phyloP scores from a whole-genome alignment of 2,329 filamentous ascomycete genomes.

The Alternaria novae-zelandiae region DNA sequence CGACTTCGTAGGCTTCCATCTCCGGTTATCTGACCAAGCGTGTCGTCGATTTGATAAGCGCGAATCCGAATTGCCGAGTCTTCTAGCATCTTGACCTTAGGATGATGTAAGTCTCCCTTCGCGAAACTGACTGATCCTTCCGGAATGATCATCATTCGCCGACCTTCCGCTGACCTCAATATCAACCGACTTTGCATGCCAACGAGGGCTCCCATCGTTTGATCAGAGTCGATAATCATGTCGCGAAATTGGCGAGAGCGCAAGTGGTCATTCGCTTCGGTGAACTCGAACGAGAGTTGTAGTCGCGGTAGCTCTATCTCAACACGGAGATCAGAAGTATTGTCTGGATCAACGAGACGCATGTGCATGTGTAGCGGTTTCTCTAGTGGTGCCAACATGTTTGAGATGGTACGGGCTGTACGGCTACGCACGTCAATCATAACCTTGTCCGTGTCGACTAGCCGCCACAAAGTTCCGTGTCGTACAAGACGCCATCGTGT shows the following conservation, averaged over 20 bases:
- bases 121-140: background rate
- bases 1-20: constrained; percentile 60
- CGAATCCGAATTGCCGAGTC: constrained; percentile 41
- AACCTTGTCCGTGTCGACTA: constrained; percentile 1
- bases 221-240: constrained; percentile 34
- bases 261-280: constrained; percentile 4
- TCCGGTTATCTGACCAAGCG: constrained; percentile 59
- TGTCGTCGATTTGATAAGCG: constrained; percentile 57
- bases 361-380: constrained; percentile 22
- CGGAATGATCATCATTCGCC: background rate
- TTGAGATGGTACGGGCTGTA: constrained; percentile 13
- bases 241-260: constrained; percentile 34
- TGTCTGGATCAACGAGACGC: background rate
- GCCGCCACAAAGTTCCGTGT: constrained; percentile 18
- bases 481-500: background rate
- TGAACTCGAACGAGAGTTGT: constrained; percentile 18
- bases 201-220: constrained; percentile 29
- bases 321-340: background rate
- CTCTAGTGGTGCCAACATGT: constrained; percentile 26
- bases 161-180: constrained; percentile 10
- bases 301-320: constrained; percentile 25
- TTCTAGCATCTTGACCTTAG: constrained; percentile 22
- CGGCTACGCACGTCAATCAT: constrained; percentile 16
- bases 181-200: constrained; percentile 36
- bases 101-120: constrained; percentile 1